Evolutionary conservation across 1,284 basidiomycete genomes (phyloP).

Genomic region (Serendipita sp.): DNA sequence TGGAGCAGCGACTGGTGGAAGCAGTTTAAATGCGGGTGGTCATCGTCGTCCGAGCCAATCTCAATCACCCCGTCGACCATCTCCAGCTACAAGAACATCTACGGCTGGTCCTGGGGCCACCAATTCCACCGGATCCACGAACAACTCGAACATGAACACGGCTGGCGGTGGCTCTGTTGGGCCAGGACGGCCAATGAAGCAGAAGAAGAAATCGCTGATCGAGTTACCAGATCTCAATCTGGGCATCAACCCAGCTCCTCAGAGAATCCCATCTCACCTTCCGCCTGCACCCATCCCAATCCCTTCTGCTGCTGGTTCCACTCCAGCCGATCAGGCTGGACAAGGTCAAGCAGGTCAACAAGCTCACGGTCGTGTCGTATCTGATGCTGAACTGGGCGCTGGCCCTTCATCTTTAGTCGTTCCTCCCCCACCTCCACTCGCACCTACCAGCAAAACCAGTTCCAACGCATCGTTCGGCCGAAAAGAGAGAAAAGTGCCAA

Average conservation of each 20-base stretch:
- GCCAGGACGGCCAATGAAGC: background rate
- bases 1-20: background rate
- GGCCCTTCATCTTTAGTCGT: background rate
- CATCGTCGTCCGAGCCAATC: background rate
- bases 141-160: background rate
- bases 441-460: background rate
- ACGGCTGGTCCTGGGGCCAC: background rate
- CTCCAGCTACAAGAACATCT: background rate
- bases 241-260: background rate
- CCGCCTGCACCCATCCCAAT: constrained; percentile 1
- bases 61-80: constrained; percentile 1
- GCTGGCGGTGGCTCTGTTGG: background rate
- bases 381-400: background rate
- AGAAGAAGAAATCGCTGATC: constrained; percentile 51
- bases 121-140: background rate
- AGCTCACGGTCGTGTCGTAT: background rate
- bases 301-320: background rate
- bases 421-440: background rate
- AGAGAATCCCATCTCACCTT: background rate
- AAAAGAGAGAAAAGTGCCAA: background rate
- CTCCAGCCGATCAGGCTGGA: background rate
- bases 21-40: background rate
- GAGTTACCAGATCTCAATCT: constrained; percentile 54
- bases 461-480: background rate
- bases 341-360: background rate